A percentile compares a stretch with the other conserved stretches of the same genome.
phyloP scores from a whole-genome alignment of 345 rosid species.

The Ceriops decandra region DNA sequence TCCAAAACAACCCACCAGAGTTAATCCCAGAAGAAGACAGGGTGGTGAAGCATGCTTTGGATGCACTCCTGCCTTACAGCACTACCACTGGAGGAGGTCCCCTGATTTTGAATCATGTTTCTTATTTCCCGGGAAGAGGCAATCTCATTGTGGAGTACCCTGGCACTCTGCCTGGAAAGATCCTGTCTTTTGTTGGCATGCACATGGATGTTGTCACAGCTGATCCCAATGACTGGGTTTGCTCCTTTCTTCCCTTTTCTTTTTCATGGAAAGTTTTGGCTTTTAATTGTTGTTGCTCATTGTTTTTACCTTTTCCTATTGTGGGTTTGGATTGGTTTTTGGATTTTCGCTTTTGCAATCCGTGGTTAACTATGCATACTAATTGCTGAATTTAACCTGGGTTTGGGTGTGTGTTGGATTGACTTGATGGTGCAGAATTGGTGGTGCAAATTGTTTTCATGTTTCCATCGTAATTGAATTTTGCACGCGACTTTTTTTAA shows the following conservation, averaged over 20 bases:
- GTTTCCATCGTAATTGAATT: background rate
- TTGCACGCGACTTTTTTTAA: background rate
- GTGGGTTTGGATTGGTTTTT: background rate
- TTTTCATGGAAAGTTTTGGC: too few relatives aligned
- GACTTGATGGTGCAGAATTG: background rate
- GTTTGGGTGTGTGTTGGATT: background rate
- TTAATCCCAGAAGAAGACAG: constrained; percentile 86
- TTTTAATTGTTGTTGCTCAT: background rate
- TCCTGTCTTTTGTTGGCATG: constrained; percentile 96
- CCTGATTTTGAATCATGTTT: constrained; percentile 60
- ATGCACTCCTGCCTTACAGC: constrained; percentile 75
- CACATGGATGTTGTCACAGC: constrained; percentile 99
- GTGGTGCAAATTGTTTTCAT: background rate
- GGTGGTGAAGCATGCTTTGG: constrained; percentile 68
- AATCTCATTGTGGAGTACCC: constrained; percentile 96
- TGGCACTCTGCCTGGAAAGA: constrained; percentile 78
- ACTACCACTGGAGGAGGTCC: constrained; percentile 86
- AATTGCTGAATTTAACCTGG: background rate
- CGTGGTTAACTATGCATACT: background rate
- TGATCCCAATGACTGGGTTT: constrained; percentile 84
- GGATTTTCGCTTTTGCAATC: background rate
- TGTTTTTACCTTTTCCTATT: background rate
- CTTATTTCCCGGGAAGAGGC: constrained; percentile 72
- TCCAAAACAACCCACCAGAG: constrained; percentile 97
- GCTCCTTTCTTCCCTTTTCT: constrained; percentile 9